Evolutionary conservation across 2,329 filamentous ascomycete genomes (phyloP).

Genomic region (Exophiala sp.): DNA sequence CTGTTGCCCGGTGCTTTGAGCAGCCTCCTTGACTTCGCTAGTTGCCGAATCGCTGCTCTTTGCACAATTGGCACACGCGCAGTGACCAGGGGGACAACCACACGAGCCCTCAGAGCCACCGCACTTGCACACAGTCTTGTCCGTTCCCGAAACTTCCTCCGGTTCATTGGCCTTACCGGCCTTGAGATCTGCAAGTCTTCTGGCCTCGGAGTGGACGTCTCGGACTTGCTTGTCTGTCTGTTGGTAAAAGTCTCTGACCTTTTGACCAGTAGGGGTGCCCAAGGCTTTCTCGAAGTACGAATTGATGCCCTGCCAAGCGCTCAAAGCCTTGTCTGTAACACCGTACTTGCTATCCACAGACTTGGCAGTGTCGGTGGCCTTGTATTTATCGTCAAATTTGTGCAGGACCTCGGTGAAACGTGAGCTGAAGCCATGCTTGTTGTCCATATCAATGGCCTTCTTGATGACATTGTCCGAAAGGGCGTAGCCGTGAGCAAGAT

Average conservation of each 20-base stretch:
- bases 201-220: constrained; percentile 88
- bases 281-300: constrained; percentile 95
- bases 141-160: constrained; percentile 33
- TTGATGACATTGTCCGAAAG: constrained; percentile 72
- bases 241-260: constrained; percentile 80
- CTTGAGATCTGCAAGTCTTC: constrained; percentile 83
- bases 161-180: constrained; percentile 43
- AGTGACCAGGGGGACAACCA: constrained; percentile 35
- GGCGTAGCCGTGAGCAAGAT: constrained; percentile 89
- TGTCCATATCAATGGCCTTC: constrained; percentile 78
- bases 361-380: constrained; percentile 79
- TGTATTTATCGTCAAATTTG: constrained; percentile 76
- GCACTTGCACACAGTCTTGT: constrained; percentile 41
- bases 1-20: constrained; percentile 27
- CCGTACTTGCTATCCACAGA: constrained; percentile 79
- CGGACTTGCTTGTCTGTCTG: constrained; percentile 80
- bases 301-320: constrained; percentile 60
- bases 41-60: constrained; percentile 26
- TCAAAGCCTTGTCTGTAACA: constrained; percentile 66
- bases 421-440: constrained; percentile 76
- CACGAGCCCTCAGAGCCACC: constrained; percentile 36
- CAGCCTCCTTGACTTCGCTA: constrained; percentile 27
- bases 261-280: constrained; percentile 80
- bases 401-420: constrained; percentile 72
- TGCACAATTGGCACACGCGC: constrained; percentile 36